phyloP scores from a whole-genome alignment of 306 rosid genomes.

The Castanea sativa region DNA sequence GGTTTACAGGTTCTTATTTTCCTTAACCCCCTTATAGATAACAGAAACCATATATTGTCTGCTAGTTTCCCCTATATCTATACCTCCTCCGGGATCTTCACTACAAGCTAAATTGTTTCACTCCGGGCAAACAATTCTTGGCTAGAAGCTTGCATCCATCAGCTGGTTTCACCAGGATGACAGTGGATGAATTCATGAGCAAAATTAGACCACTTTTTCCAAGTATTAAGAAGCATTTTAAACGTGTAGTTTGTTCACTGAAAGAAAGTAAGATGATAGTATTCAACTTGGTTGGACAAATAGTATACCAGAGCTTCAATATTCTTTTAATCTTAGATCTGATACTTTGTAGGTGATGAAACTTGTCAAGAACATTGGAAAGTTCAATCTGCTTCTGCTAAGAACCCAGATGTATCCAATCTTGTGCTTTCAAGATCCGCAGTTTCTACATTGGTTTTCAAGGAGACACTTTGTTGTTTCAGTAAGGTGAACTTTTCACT shows the following conservation, averaged over 20 bases:
- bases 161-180: conserved; percentile 31
- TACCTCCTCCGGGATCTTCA: conserved; percentile 42
- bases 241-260: conserved; percentile 19
- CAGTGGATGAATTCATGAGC: conserved; percentile 18
- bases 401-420: conserved; percentile 34
- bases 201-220: conserved; percentile 29
- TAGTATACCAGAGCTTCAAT: not conserved
- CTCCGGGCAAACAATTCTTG: conserved; percentile 26
- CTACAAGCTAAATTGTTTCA: conserved; percentile 33
- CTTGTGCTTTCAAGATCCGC: conserved; percentile 27
- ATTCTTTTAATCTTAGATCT: not conserved
- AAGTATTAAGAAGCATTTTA: conserved; percentile 29
- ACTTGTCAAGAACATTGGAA: conserved; percentile 39
- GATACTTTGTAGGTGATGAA: conserved; percentile 22
- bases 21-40: not conserved
- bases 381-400: conserved; percentile 27
- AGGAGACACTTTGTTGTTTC: conserved; percentile 36
- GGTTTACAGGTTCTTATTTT: not conserved
- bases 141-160: conserved; percentile 24
- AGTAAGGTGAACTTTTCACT: conserved; percentile 14
- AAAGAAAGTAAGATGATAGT: conserved; percentile 19
- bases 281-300: not conserved
- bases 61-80: conserved; percentile 32
- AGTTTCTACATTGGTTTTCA: conserved; percentile 27
- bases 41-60: not conserved